phyloP scores from a whole-genome alignment of 768 basidiomycete species.

The Calocybe gangraenosa region DNA sequence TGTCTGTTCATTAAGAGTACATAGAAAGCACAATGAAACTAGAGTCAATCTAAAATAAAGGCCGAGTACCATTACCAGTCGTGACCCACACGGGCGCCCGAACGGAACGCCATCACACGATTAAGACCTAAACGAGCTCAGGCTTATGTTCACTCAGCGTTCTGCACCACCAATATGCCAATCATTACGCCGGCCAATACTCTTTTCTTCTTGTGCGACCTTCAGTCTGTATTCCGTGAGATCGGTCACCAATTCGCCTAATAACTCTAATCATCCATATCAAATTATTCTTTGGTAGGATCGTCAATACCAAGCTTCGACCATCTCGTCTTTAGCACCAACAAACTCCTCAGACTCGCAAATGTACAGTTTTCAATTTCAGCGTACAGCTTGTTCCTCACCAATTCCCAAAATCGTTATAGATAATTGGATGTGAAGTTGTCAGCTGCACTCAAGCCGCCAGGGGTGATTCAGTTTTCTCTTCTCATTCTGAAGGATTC shows the following conservation, averaged over 20 bases:
- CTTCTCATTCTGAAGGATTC: neutral
- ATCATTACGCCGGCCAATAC: slow-evolving; percentile 15
- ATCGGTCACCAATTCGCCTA: too few relatives aligned
- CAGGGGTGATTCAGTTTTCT: slow-evolving; percentile 12
- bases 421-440: slow-evolving; percentile 18
- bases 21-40: neutral
- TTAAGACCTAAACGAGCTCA: neutral
- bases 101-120: neutral
- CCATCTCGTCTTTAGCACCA: slow-evolving; percentile 17
- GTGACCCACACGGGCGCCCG: slow-evolving; percentile 4
- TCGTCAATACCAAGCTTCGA: slow-evolving; percentile 15
- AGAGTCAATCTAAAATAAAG: neutral
- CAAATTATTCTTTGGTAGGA: slow-evolving; percentile 3
- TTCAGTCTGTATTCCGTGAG: slow-evolving; percentile 19
- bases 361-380: slow-evolving; percentile 11
- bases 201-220: slow-evolving; percentile 17
- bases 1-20: too few relatives aligned
- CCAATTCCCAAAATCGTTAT: neutral
- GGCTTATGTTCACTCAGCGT: slow-evolving; percentile 1
- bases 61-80: neutral
- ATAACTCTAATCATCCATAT: neutral
- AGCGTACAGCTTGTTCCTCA: too few relatives aligned
- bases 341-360: slow-evolving; percentile 19
- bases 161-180: slow-evolving; percentile 14
- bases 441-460: slow-evolving; percentile 18